A percentile compares a stretch with the other conserved stretches of the same genome.
These are phyloP conservation scores for Populus trichocarpa DNA, from an alignment of 441 rosid species.

Conservation along the genomic window DNA sequence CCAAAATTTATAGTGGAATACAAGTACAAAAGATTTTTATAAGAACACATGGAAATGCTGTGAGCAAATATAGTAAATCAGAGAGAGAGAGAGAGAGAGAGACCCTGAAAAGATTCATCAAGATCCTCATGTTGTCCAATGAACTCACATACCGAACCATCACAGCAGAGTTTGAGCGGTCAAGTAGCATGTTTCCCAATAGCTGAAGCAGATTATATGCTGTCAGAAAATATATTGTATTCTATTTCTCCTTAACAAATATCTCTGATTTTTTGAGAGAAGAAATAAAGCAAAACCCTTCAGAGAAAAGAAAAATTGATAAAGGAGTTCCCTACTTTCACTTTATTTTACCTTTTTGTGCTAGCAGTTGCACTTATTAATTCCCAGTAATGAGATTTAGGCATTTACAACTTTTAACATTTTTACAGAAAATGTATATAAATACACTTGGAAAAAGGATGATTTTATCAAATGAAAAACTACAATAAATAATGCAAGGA, in stretches of 20 bases:
- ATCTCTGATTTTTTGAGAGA: not conserved
- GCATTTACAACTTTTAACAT: not conserved
- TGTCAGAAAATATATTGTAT: not conserved
- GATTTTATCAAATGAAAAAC: not conserved
- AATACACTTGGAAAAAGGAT: not conserved
- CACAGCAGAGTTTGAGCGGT: conserved; percentile 66
- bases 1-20: not conserved
- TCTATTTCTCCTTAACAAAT: not conserved
- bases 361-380: not conserved
- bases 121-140: conserved; percentile 64
- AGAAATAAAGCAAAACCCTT: not conserved
- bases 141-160: conserved; percentile 84
- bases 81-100: not conserved
- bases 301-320: not conserved
- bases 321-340: not conserved
- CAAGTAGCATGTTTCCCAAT: conserved; percentile 71
- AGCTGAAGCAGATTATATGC: conserved; percentile 28
- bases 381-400: not conserved
- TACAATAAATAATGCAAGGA: not conserved
- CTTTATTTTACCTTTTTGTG: not conserved
- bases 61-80: not conserved
- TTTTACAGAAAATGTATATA: not conserved
- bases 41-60: not conserved
- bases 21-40: not conserved
- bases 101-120: conserved; percentile 75